phyloP scores from a whole-genome alignment of 768 basidiomycete genomes.

The Hygrocybe coccinea region DNA sequence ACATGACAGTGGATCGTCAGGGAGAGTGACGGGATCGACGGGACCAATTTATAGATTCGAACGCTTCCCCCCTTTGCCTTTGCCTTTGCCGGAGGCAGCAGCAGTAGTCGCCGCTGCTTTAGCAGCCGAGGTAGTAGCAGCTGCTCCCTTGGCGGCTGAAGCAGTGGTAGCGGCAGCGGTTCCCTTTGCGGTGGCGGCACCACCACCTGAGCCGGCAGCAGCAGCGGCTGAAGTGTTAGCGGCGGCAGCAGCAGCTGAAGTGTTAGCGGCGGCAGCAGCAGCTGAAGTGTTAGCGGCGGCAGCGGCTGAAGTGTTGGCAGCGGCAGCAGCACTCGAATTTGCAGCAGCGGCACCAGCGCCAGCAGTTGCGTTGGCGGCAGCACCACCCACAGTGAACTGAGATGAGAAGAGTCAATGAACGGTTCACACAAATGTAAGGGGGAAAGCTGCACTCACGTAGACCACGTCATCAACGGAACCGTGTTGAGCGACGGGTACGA shows the following conservation, averaged over 20 bases:
- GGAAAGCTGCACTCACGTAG: conserved; percentile 24
- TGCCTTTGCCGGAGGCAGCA: conserved; percentile 22
- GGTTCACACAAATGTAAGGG: background rate
- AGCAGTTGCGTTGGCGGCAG: conserved; percentile 15
- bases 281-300: conserved; percentile 9
- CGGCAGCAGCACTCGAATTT: conserved; percentile 22
- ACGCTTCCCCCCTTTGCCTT: conserved; percentile 12
- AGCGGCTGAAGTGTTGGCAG: conserved; percentile 15
- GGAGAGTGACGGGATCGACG: too few species aligned
- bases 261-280: background rate
- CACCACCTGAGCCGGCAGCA: conserved; percentile 15
- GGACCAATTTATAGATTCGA: background rate
- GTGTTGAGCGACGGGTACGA: conserved; percentile 38
- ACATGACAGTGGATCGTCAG: too few species aligned
- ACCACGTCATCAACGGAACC: conserved; percentile 38
- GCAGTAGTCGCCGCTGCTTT: conserved; percentile 11
- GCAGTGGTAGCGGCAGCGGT: conserved; percentile 18
- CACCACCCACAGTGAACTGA: conserved; percentile 22
- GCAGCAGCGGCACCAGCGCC: conserved; percentile 24
- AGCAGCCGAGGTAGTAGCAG: conserved; percentile 27
- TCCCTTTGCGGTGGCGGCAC: too few species aligned
- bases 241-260: conserved; percentile 5
- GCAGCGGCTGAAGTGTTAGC: conserved; percentile 7
- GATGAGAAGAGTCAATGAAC: background rate
- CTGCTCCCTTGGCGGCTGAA: too few species aligned